Conservation (phyloP, 768 basidiomycete species). For the Tylopilus felleus region DNA sequence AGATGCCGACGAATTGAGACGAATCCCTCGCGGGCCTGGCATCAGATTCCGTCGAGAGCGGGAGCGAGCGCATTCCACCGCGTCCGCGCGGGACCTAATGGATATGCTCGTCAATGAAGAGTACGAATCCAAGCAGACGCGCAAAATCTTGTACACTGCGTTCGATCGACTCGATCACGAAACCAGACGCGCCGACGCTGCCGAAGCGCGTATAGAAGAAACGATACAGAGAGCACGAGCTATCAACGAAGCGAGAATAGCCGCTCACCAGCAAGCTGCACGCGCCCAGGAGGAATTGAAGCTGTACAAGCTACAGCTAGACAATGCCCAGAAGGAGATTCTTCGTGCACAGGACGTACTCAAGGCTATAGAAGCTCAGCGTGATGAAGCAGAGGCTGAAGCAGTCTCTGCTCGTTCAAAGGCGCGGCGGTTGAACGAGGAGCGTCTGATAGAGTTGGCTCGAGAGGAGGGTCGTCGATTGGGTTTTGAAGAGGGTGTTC, state of each 20-base stretch:
- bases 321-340: conserved; percentile 59
- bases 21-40: conserved; percentile 29
- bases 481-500: conserved; percentile 52
- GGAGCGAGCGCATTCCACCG: conserved; percentile 32
- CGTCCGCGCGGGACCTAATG: conserved; percentile 30
- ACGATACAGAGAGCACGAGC: conserved; percentile 27
- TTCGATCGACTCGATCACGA: conserved; percentile 39
- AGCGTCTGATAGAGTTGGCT: conserved; percentile 46
- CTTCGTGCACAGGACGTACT: conserved; percentile 51
- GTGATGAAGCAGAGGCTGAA: conserved; percentile 47
- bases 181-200: conserved; percentile 34
- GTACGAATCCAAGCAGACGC: conserved; percentile 38
- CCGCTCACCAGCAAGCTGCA: conserved; percentile 29
- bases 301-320: conserved; percentile 56
- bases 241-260: conserved; percentile 31
- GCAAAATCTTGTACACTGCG: conserved; percentile 35
- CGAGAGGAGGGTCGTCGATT: conserved; percentile 51
- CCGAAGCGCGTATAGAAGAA: conserved; percentile 34
- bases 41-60: conserved; percentile 33
- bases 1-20: conserved; percentile 3
- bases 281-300: conserved; percentile 46
- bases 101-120: conserved; percentile 38
- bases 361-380: conserved; percentile 44
- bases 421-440: conserved; percentile 44
- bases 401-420: conserved; percentile 44